These are phyloP conservation scores for Xenosphaeropsis pyriputrescens DNA, from an alignment of 2,329 filamentous ascomycete species.

Conservation along the genomic window DNA sequence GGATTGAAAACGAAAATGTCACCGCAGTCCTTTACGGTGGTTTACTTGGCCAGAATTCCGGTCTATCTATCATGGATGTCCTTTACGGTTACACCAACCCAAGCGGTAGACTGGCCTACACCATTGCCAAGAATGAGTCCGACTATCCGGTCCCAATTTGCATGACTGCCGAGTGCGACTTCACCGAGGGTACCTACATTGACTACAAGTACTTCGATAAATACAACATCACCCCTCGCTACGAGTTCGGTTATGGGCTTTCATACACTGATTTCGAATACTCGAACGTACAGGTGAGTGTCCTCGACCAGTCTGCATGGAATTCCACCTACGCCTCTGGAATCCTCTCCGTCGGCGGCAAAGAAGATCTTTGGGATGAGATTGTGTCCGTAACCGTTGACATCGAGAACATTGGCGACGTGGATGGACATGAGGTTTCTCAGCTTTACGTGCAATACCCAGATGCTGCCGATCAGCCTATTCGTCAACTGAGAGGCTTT, in stretches of 20 bases:
- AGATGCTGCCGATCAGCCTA: constrained; percentile 21
- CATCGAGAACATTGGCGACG: constrained; percentile 43
- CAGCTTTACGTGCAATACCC: constrained; percentile 21
- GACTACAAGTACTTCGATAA: constrained; percentile 83
- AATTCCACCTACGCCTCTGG: not conserved
- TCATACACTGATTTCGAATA: constrained; percentile 49
- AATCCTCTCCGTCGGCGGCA: constrained; percentile 26
- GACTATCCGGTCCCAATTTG: constrained; percentile 32
- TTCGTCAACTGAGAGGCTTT: constrained; percentile 48
- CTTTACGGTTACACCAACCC: constrained; percentile 67
- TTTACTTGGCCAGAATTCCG: constrained; percentile 42
- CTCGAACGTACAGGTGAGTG: constrained; percentile 20
- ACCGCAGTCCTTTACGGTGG: constrained; percentile 44
- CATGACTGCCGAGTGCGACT: constrained; percentile 25
- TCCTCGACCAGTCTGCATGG: too few species aligned
- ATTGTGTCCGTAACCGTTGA: constrained; percentile 38
- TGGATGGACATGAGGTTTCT: constrained; percentile 32
- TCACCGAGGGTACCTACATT: constrained; percentile 66
- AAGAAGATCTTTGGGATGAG: constrained; percentile 12
- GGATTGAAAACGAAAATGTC: constrained; percentile 38
- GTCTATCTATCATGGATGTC: constrained; percentile 60
- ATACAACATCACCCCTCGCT: constrained; percentile 67
- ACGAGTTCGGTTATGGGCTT: constrained; percentile 76
- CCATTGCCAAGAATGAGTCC: constrained; percentile 50
- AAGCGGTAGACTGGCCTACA: constrained; percentile 50